Evolutionary conservation across 768 basidiomycete species (phyloP).

Genomic region (Rhizopogon salebrosus): DNA sequence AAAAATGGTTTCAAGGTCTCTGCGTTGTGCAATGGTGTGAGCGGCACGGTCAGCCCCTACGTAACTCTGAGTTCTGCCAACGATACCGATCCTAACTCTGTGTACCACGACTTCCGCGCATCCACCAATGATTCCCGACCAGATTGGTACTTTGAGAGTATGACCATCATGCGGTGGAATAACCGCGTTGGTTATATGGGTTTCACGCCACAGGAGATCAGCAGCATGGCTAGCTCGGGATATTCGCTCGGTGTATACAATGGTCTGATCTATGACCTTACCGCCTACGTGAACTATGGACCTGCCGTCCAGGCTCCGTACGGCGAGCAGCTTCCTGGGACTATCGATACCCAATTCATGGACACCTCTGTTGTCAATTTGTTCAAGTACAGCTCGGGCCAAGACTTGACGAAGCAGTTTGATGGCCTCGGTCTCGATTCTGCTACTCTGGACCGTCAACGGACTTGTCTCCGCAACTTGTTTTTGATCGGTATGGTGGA

Average conservation of each 20-base stretch:
- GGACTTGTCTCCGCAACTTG: conserved; percentile 86
- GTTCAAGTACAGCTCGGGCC: conserved; percentile 72
- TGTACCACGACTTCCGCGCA: conserved; percentile 95
- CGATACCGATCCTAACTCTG: conserved; percentile 64
- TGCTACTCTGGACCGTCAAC: conserved; percentile 63
- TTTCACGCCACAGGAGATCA: conserved; percentile 70
- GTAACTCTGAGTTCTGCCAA: conserved; percentile 76
- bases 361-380: conserved; percentile 57
- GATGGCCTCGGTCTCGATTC: conserved; percentile 57
- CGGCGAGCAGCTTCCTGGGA: conserved; percentile 38
- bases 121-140: conserved; percentile 86
- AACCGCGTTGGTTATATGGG: conserved; percentile 87
- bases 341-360: conserved; percentile 63
- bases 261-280: conserved; percentile 81
- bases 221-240: conserved; percentile 58
- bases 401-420: conserved; percentile 76
- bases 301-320: conserved; percentile 49
- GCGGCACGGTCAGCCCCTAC: conserved; percentile 78
- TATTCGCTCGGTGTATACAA: conserved; percentile 82
- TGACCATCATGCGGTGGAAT: conserved; percentile 90
- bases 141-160: conserved; percentile 96
- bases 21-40: conserved; percentile 86
- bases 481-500: conserved; percentile 92
- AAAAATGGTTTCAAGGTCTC: conserved; percentile 52
- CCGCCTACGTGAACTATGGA: conserved; percentile 68